Evolutionary conservation across 176 grass and related monocot genomes (phyloP), one percentile per base, ranked within the genome.

Genomic region (Musa troglodytarum): DNA sequence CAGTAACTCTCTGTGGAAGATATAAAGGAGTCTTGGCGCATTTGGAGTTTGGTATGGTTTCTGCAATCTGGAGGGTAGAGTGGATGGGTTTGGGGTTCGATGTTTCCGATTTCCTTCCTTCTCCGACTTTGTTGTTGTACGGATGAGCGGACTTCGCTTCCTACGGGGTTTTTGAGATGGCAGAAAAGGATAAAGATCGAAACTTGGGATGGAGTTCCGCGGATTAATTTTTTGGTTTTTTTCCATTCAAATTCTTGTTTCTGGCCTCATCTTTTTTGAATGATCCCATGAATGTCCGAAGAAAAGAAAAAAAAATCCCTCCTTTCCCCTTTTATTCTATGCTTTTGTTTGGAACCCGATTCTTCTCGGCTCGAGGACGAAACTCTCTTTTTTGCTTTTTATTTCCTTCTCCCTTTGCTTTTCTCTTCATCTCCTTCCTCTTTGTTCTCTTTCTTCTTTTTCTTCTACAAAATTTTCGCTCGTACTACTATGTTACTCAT

Each of bases 311-410:
- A 75, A 75, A 61, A 57, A n/a, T 61, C 54, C 55, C 49, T 49
- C 68, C 49, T 75, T 58, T 11, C 25, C 26, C 28, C 9, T 75
- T 14, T 43, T 74, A 53, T 25, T 73, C 71, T 24, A n/a, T 54
- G 71, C 71, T 75, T 75, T 75, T 43, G 34, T 75, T 56, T 15
- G 26, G 73, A 59, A 75, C 73, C 73, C 25, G 73, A 75, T 75
- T 75, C 73, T 52, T 75, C 73, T 74, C 22, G 54, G 73, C 14
- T 75, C 73, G 19, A 61, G 54, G 73, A 61, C 52, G 73, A 58
- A 49, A 54, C 17, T 58, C 6, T 49, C 54, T 57, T 75, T 75
- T 70, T 70, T 51, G 34, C 21, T 70, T 3, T 19, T 10, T 20
- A 28, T 29, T 29, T 34, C 12, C 12, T 12, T 67, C 29, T 29